Evolutionary conservation across 257 asterid genomes (phyloP).

Genomic region (Scutellaria barbata): DNA sequence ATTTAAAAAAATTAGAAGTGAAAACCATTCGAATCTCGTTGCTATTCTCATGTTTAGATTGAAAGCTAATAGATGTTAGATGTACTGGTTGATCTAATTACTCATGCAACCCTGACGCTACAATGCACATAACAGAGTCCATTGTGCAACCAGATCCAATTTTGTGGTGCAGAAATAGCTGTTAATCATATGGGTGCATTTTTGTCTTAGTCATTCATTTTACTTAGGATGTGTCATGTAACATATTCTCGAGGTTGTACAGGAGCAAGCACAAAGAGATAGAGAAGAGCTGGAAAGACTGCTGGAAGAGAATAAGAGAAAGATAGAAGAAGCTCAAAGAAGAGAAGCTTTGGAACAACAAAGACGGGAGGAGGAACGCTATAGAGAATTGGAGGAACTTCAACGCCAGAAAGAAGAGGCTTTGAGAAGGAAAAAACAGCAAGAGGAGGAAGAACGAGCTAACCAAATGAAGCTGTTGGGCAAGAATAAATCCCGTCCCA

Average conservation of each 20-base stretch:
- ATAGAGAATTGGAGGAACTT: constrained; percentile 83
- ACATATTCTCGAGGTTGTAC: constrained; percentile 25
- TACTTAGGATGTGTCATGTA: neutral
- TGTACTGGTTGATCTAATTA: neutral
- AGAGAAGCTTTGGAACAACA: constrained; percentile 84
- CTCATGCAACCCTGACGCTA: neutral
- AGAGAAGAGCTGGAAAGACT: constrained; percentile 80
- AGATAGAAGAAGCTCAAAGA: constrained; percentile 85
- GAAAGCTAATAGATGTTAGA: neutral
- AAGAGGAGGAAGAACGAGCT: constrained; percentile 93
- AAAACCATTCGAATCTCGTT: neutral
- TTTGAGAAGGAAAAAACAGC: constrained; percentile 69
- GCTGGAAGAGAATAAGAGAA: constrained; percentile 78
- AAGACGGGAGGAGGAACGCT: constrained; percentile 77
- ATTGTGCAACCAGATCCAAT: neutral
- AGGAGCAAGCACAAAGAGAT: constrained; percentile 81
- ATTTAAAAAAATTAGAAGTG: too few species aligned
- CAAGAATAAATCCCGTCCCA: constrained; percentile 94
- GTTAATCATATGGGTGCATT: too few species aligned
- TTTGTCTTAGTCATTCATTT: neutral
- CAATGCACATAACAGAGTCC: neutral
- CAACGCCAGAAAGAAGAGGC: constrained; percentile 95
- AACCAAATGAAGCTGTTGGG: constrained; percentile 90
- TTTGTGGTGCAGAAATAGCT: neutral
- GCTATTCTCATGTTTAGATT: neutral